Evolutionary conservation across 1,284 basidiomycete species (phyloP).

Genomic region (Wolfiporia cocos): DNA sequence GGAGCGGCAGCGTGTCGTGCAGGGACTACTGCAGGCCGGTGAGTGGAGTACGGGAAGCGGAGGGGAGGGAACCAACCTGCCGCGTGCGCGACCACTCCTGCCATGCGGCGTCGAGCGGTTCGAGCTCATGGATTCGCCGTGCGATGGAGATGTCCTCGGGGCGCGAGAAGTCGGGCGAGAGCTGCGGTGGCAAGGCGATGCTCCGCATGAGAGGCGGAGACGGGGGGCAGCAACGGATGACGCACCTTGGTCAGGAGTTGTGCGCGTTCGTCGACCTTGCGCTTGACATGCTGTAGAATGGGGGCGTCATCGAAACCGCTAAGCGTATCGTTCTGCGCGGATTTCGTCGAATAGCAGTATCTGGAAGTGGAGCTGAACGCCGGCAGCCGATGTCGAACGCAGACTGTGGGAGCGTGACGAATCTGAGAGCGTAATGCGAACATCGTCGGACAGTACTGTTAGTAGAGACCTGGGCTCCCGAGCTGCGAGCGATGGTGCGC

Average conservation of each 20-base stretch:
- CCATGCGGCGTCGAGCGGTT: constrained; percentile 47
- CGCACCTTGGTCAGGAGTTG: constrained; percentile 22
- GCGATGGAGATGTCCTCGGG: constrained; percentile 34
- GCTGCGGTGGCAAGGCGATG: constrained; percentile 14
- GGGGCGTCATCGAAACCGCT: constrained; percentile 14
- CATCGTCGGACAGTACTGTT: too few relatives aligned
- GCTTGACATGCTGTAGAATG: constrained; percentile 20
- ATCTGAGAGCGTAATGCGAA: too few relatives aligned
- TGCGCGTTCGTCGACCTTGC: constrained; percentile 20
- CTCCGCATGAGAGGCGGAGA: too few relatives aligned
- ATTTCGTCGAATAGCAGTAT: too few relatives aligned
- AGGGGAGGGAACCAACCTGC: constrained; percentile 30
- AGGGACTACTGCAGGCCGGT: constrained; percentile 46
- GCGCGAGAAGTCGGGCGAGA: constrained; percentile 24
- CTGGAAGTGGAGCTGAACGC: too few relatives aligned
- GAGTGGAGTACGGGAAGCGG: constrained; percentile 5
- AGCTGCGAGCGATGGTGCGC: too few relatives aligned
- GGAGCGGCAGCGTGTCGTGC: constrained; percentile 53
- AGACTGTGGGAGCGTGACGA: too few relatives aligned
- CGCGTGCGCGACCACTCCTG: constrained; percentile 36
- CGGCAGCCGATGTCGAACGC: too few relatives aligned
- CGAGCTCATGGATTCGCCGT: constrained; percentile 44
- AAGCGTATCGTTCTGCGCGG: neutral
- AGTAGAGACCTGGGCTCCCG: too few relatives aligned
- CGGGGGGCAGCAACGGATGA: too few relatives aligned